Evolutionary conservation across 805 yeast species (phyloP).

Genomic region (Starmerella apicola): DNA sequence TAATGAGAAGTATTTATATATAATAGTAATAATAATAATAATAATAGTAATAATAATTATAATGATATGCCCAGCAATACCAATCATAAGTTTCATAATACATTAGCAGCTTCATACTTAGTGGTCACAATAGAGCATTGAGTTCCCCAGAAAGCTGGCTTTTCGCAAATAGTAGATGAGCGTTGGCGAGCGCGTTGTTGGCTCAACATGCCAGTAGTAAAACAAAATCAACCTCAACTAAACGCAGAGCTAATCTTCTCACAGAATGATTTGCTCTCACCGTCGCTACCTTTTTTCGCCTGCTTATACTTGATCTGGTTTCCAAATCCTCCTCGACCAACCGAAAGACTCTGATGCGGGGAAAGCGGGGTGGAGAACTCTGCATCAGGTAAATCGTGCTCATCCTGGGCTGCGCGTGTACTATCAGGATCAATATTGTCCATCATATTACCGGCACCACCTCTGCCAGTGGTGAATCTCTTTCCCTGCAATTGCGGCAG

Average conservation of each 20-base stretch:
- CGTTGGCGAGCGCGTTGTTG: too few species aligned
- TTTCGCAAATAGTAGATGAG: too few species aligned
- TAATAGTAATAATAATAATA: too few species aligned
- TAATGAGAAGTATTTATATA: too few species aligned
- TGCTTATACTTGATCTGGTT: conserved; percentile 25
- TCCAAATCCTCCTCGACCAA: conserved; percentile 60
- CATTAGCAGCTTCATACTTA: too few species aligned
- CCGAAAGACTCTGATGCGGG: conserved; percentile 27
- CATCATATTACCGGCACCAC: conserved; percentile 69
- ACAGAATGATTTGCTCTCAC: conserved; percentile 3
- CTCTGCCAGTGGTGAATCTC: conserved; percentile 60
- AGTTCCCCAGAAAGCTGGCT: too few species aligned
- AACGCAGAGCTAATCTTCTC: conserved; percentile 5
- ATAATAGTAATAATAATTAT: too few species aligned
- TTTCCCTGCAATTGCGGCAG: conserved; percentile 44
- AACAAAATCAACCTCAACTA: too few species aligned
- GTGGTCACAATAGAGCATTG: too few species aligned
- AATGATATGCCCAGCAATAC: too few species aligned
- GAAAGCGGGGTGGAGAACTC: conserved; percentile 36
- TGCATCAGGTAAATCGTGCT: conserved; percentile 18
- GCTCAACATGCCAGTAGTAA: too few species aligned
- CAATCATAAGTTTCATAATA: too few species aligned
- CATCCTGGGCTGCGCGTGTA: conserved; percentile 49
- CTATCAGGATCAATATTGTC: conserved; percentile 41
- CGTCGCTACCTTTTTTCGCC: not conserved